phyloP scores from a whole-genome alignment of 2,329 filamentous ascomycete species.

The Pseudocercospora cruenta region DNA sequence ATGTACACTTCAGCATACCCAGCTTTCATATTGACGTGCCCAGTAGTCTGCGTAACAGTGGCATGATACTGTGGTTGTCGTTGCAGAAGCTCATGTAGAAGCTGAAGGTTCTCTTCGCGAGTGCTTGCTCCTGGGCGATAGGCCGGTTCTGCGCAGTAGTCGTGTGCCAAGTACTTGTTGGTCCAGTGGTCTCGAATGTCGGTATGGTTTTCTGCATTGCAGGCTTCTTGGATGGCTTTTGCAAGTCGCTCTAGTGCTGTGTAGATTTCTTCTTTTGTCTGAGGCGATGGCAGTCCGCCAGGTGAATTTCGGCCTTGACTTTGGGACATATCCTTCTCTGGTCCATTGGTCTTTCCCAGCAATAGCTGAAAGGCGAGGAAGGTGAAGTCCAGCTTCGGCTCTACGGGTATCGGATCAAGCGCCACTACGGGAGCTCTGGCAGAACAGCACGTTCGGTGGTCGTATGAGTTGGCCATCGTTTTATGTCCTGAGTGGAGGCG shows the following conservation, averaged over 20 bases:
- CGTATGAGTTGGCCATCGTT: too few relatives aligned
- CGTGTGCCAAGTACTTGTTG: background rate
- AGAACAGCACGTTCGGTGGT: too few relatives aligned
- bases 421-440: too few relatives aligned
- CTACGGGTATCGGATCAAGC: too few relatives aligned
- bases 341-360: background rate
- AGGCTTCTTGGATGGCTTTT: background rate
- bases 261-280: background rate
- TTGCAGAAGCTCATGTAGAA: background rate
- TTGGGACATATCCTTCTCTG: background rate
- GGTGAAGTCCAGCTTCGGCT: background rate
- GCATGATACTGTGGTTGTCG: background rate
- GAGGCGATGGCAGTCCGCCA: background rate
- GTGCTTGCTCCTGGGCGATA: background rate
- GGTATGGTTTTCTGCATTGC: background rate
- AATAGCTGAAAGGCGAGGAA: background rate
- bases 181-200: background rate
- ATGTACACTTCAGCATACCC: slow-evolving; percentile 11
- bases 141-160: background rate
- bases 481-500: too few relatives aligned
- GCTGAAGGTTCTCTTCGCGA: background rate
- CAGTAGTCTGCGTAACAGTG: background rate
- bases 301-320: background rate
- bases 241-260: background rate
- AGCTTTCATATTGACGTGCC: slow-evolving; percentile 5